Percentiles rank a stretch among this genome's conserved stretches.
phyloP scores from a whole-genome alignment of 768 basidiomycete species.

The Saitozyma podzolica region DNA sequence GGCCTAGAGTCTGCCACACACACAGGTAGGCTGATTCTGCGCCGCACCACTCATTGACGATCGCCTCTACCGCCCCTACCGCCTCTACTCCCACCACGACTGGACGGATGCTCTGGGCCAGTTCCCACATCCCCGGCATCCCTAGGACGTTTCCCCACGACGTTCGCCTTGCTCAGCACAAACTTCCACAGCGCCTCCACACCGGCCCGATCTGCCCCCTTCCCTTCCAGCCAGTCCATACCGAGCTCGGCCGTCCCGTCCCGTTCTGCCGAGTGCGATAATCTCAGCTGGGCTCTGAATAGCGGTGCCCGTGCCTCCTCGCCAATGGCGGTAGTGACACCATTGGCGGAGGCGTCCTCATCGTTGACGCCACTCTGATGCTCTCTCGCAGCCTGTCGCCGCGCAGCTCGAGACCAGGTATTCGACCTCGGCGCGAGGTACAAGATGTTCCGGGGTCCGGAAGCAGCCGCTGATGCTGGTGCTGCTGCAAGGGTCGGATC shows the following conservation, averaged over 20 bases:
- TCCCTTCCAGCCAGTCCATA: constrained; percentile 39
- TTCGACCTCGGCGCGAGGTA: constrained; percentile 19
- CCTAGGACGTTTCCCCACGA: neutral
- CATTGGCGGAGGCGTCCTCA: neutral
- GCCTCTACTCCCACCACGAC: too few relatives aligned
- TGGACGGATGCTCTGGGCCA: too few relatives aligned
- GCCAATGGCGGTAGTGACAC: neutral
- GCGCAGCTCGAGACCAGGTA: constrained; percentile 43
- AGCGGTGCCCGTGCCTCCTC: neutral
- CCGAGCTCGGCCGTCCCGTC: constrained; percentile 2
- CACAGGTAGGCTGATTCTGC: too few relatives aligned
- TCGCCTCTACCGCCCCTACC: too few relatives aligned
- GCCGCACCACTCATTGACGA: too few relatives aligned
- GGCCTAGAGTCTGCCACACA: too few relatives aligned
- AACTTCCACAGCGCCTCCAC: constrained; percentile 46
- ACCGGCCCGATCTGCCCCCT: constrained; percentile 30
- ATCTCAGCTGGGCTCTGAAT: constrained; percentile 14
- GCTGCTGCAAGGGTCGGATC: neutral
- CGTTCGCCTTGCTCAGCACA: constrained; percentile 36
- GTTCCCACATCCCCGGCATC: too few relatives aligned
- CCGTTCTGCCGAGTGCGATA: constrained; percentile 3
- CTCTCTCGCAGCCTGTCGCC: constrained; percentile 26
- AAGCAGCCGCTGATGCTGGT: neutral
- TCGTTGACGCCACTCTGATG: neutral
- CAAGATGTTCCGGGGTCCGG: neutral